These are phyloP conservation scores for Phyllosticta paracitricarpa DNA, from an alignment of 2,329 filamentous ascomycete species.

Conservation along the genomic window DNA sequence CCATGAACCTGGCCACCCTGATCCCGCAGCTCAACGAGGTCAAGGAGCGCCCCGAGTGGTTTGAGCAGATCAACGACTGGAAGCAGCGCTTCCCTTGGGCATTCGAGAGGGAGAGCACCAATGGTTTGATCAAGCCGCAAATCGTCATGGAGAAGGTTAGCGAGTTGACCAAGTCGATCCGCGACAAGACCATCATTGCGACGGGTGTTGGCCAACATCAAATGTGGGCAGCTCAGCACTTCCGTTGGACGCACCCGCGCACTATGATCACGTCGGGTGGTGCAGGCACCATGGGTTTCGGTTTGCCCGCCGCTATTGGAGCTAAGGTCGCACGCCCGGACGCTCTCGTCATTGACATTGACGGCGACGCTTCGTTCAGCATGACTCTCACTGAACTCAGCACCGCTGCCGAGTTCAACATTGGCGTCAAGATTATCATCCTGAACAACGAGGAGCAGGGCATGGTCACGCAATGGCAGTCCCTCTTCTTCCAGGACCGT, in stretches of 20 bases:
- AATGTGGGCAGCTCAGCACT: conserved; percentile 98
- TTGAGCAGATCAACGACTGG: conserved; percentile 79
- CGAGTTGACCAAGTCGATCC: conserved; percentile 67
- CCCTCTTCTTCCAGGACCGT: conserved; percentile 91
- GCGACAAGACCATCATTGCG: conserved; percentile 76
- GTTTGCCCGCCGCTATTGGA: conserved; percentile 87
- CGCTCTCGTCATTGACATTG: conserved; percentile 85
- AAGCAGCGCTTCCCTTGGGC: conserved; percentile 83
- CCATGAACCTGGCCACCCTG: conserved; percentile 64
- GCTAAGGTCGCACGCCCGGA: conserved; percentile 80
- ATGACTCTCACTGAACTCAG: conserved; percentile 96
- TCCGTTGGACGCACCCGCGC: conserved; percentile 83
- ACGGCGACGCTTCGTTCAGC: conserved; percentile 97
- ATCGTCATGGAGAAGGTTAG: conserved; percentile 84
- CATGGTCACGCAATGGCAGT: conserved; percentile 99
- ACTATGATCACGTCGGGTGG: conserved; percentile 96
- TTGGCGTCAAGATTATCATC: conserved; percentile 88
- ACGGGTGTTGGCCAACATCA: conserved; percentile 97
- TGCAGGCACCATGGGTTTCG: conserved; percentile 92
- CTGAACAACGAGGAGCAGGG: conserved; percentile 97
- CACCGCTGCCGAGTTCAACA: conserved; percentile 90
- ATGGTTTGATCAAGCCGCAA: conserved; percentile 87
- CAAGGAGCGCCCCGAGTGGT: conserved; percentile 71
- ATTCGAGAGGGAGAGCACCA: conserved; percentile 68
- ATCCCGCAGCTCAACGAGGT: conserved; percentile 60